These are phyloP conservation scores for Phytophthora pini DNA, from an alignment of 352 stramenopile species.

Conservation along the genomic window DNA sequence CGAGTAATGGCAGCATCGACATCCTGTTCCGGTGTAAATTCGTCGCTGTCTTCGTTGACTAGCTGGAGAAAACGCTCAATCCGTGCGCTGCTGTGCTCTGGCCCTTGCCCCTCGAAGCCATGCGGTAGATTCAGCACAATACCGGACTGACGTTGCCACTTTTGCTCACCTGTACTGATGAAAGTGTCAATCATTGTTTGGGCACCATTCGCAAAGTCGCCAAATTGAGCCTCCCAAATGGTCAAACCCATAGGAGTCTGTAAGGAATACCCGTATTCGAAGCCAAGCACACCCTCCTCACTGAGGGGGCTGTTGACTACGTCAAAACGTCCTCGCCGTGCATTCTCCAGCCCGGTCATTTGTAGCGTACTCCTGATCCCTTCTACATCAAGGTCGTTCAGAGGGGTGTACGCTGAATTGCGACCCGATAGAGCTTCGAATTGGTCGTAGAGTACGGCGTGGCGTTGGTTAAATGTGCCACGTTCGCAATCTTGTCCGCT, in stretches of 20 bases:
- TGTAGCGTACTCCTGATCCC: conserved; percentile 50
- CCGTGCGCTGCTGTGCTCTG: conserved; percentile 84
- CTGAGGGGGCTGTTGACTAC: conserved; percentile 87
- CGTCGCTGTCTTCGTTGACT: conserved; percentile 77
- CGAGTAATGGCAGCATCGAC: conserved; percentile 51
- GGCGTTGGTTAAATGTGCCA: conserved; percentile 91
- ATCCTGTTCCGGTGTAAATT: conserved; percentile 54
- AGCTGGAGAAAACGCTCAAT: conserved; percentile 89
- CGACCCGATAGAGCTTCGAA: conserved; percentile 72
- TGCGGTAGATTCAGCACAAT: conserved; percentile 84
- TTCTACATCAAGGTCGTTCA: conserved; percentile 85
- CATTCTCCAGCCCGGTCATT: conserved; percentile 51
- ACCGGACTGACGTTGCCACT: conserved; percentile 92
- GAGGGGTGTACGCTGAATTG: conserved; percentile 94
- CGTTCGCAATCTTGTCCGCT: conserved; percentile 91
- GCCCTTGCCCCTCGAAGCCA: conserved; percentile 87
- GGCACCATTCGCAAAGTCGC: conserved; percentile 89
- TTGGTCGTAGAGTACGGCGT: conserved; percentile 91
- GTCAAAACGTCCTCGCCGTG: conserved; percentile 58
- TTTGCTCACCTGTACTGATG: conserved; percentile 82
- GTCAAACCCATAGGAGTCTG: conserved; percentile 76
- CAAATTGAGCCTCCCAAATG: conserved; percentile 94
- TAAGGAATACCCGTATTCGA: conserved; percentile 90
- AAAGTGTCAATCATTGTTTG: conserved; percentile 92
- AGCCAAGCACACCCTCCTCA: conserved; percentile 86